phyloP scores from a whole-genome alignment of 2,329 filamentous ascomycete species.

The Coniosporium tulheliwenetii region DNA sequence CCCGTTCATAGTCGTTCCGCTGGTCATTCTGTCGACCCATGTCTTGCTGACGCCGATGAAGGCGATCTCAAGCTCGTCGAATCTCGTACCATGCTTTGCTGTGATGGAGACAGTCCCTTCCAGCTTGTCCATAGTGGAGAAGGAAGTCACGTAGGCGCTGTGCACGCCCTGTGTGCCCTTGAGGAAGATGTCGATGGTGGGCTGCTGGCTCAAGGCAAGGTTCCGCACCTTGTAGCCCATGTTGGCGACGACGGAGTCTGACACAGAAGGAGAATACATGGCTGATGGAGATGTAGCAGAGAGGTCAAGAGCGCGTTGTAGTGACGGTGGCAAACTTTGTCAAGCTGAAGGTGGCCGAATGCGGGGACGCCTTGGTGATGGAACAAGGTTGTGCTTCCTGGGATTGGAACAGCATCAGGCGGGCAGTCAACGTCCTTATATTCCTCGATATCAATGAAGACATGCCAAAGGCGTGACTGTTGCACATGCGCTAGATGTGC shows the following conservation, averaged over 20 bases:
- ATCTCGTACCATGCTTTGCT: slow-evolving; percentile 34
- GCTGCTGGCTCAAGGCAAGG: slow-evolving; percentile 17
- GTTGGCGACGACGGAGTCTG: slow-evolving; percentile 3
- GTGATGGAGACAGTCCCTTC: slow-evolving; percentile 37
- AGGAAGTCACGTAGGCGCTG: slow-evolving; percentile 26
- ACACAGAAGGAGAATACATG: not conserved
- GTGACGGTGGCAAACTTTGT: not conserved
- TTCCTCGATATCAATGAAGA: not conserved
- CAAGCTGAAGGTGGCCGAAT: not conserved
- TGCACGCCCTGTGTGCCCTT: slow-evolving; percentile 14
- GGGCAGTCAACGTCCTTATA: not conserved
- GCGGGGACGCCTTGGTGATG: not conserved
- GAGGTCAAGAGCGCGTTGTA: not conserved
- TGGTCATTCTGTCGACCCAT: slow-evolving; percentile 32
- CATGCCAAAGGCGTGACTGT: too few relatives aligned
- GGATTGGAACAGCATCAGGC: too few relatives aligned
- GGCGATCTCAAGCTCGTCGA: slow-evolving; percentile 42
- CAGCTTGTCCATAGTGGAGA: slow-evolving; percentile 42
- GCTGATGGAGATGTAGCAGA: not conserved
- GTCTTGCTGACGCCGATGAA: slow-evolving; percentile 30
- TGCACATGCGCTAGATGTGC: too few relatives aligned
- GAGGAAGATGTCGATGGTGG: slow-evolving; percentile 27
- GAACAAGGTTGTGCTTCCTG: not conserved
- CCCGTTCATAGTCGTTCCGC: slow-evolving; percentile 35
- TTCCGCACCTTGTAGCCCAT: slow-evolving; percentile 18